Evolutionary conservation across 495 filamentous ascomycete species (phyloP), one percentile per base, ranked within the genome.

Genomic region (Aspergillus avenaceus): DNA sequence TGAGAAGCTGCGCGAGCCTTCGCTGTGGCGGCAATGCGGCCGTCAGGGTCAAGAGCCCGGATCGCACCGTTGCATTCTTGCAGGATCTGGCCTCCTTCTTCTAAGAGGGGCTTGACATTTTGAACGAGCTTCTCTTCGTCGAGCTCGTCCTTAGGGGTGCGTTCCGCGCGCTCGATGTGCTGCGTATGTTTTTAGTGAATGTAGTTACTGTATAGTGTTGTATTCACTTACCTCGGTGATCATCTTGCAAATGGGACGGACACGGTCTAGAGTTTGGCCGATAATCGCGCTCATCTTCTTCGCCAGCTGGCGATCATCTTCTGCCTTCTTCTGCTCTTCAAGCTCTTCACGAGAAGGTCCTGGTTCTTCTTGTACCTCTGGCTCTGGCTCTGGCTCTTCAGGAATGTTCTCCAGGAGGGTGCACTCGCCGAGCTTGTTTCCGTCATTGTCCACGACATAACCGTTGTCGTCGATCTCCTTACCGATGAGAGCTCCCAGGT

Each of bases 71-170:
- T 91, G 71, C 87, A 88, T 63, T 97, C 91, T 53, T 83, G 80
- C 2, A 97, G 81, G 64, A 93, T 90, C 50, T 80, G 80, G 48
- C 80, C 81, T 27, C 82, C 91, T 63, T 96, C 85, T 60, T 97
- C 90, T 59, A 97, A 84, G 14, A 96, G 71, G 0, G 91, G 91
- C 58, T 85, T 88, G 58, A 96, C 87, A 41, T 88, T 75, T 59
- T 88, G 76, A 59, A 97, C 91, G 12, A 97, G 80, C 52, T 85
- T 77, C 56, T 96, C 90, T 60, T 97, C 91, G 64, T 97, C 90
- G 16, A 95, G 82, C 57, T 96, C 89, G 8, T 96, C 90, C 64
- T 88, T 85, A n/a, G 87, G 84, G 7, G 85, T 91, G 49, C 82
- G 79, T 53, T 95, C 87, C 29, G 91, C 91, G 47, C 76, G 75